These are phyloP conservation scores for Orbilia brochopaga DNA, from an alignment of 2,329 filamentous ascomycete genomes.

Conservation along the genomic window DNA sequence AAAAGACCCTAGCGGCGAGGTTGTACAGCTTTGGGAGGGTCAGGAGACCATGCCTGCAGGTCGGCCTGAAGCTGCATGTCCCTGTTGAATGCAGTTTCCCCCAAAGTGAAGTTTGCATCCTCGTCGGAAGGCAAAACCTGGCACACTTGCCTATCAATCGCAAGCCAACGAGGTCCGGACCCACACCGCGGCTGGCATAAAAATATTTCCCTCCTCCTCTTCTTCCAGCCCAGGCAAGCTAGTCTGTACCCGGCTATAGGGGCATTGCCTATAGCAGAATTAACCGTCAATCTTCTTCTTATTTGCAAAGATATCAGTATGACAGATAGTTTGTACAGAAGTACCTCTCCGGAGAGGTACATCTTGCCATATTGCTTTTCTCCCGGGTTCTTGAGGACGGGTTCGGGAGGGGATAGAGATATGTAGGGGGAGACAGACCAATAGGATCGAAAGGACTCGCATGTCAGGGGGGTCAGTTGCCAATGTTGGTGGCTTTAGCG, in stretches of 20 bases:
- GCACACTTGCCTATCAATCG: slow-evolving; percentile 8
- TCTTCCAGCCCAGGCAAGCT: slow-evolving; percentile 25
- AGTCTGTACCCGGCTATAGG: slow-evolving; percentile 11
- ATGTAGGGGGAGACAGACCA: slow-evolving; percentile 3
- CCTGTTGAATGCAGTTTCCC: slow-evolving; percentile 3
- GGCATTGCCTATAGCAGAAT: slow-evolving; percentile 19
- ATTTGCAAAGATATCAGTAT: slow-evolving; percentile 8
- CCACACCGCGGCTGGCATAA: slow-evolving; percentile 36
- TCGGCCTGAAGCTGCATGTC: slow-evolving; percentile 6
- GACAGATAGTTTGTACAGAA: slow-evolving; percentile 24
- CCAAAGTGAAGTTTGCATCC: slow-evolving; percentile 14
- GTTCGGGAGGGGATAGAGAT: slow-evolving; percentile 5
- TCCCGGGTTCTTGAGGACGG: slow-evolving; percentile 14
- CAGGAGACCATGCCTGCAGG: slow-evolving; percentile 16
- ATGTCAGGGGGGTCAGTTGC: slow-evolving; percentile 1
- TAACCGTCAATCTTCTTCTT: slow-evolving; percentile 9
- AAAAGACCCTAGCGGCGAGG: slow-evolving; percentile 20
- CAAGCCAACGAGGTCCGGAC: slow-evolving; percentile 3
- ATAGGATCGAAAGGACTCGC: slow-evolving; percentile 10
- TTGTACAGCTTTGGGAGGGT: background rate
- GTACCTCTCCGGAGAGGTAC: slow-evolving; percentile 40
- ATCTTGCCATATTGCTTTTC: slow-evolving; percentile 14
- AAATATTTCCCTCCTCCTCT: slow-evolving; percentile 18
- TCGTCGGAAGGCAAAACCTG: slow-evolving; percentile 7
- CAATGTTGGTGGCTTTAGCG: slow-evolving; percentile 4